A percentile compares a stretch with the other conserved stretches of the same genome.
These are phyloP conservation scores for Beta vulgaris DNA, from an alignment of 148 eudicot genomes.

Conservation along the genomic window DNA sequence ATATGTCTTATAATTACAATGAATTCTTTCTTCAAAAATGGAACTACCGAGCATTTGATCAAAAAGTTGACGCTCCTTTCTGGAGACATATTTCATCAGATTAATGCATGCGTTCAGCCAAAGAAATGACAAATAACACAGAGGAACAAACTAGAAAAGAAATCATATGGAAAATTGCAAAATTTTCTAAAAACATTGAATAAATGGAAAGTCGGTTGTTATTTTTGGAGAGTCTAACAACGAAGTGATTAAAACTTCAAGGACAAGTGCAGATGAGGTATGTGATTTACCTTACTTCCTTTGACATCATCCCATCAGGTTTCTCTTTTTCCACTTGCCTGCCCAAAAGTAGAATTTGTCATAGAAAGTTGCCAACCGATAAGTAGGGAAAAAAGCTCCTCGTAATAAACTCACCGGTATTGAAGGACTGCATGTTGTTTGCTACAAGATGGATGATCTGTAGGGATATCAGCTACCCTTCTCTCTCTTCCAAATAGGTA, in stretches of 20 bases:
- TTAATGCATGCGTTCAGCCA: background rate
- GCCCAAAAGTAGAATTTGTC: constrained; percentile 23
- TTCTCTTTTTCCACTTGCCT: constrained; percentile 89
- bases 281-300: constrained; percentile 53
- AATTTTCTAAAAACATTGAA: background rate
- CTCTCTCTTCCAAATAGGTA: constrained; percentile 96
- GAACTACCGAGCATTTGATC: background rate
- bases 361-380: background rate
- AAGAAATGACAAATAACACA: background rate
- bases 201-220: too few species aligned
- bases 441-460: constrained; percentile 93
- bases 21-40: background rate
- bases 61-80: background rate
- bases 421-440: constrained; percentile 95
- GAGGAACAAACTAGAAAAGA: background rate
- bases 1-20: background rate
- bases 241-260: background rate
- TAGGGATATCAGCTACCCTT: constrained; percentile 90
- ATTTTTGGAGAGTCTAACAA: background rate
- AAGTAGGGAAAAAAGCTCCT: background rate
- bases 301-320: constrained; percentile 71
- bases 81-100: background rate
- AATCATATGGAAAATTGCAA: background rate
- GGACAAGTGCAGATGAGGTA: background rate
- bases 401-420: constrained; percentile 42